Evolutionary conservation across 1,284 basidiomycete species (phyloP), one percentile per base, ranked within the genome.

Genomic region (Trametes sp.): DNA sequence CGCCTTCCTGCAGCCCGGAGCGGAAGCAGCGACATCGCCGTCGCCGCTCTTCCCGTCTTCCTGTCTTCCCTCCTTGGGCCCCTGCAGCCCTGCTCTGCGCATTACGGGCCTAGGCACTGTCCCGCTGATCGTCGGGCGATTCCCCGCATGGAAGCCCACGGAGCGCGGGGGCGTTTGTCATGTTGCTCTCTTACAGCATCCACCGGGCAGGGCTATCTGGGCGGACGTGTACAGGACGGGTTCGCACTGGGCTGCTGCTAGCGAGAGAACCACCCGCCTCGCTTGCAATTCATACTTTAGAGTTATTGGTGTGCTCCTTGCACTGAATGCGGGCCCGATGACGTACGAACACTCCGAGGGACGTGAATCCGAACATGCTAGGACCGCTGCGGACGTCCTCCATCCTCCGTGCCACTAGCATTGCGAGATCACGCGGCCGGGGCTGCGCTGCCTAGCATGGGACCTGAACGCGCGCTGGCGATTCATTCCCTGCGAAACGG

Each of bases 261-360:
- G 31, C 31, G 19, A 26, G 21, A 36, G 14, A n/a, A 9, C 21
- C 21, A 11, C 14, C 8, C 35, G 49, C 21, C 23, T 7, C 54
- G 54, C 29, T 23, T 46, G 54, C 54, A 46, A 16, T 55, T 35
- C 35, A 41, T 51, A 24, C 56, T 51, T 58, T 51, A 51, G 56
- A 49, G 56, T 58, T 58, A 21, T 46, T 13, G 42, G 26, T 54
- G 53, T 41, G 29, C 29, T 19, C 6, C 16, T 19, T 19, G 38
- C 8, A n/a, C 16, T 6, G 38, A 41, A 41, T 4, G 24, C 38
- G 14, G 38, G 4, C 13, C 10, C 52, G 26, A 42, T 56, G 54
- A 56, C 54, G 44, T 36, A 48, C 31, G 24, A 28, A 4, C n/a
- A n/a, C n/a, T n/a, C n/a, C n/a, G n/a, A n/a, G n/a, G n/a, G n/a